A percentile compares a stretch with the other conserved stretches of the same genome.
phyloP scores from a whole-genome alignment of 352 stramenopile species.

The Phytophthora cactorum region DNA sequence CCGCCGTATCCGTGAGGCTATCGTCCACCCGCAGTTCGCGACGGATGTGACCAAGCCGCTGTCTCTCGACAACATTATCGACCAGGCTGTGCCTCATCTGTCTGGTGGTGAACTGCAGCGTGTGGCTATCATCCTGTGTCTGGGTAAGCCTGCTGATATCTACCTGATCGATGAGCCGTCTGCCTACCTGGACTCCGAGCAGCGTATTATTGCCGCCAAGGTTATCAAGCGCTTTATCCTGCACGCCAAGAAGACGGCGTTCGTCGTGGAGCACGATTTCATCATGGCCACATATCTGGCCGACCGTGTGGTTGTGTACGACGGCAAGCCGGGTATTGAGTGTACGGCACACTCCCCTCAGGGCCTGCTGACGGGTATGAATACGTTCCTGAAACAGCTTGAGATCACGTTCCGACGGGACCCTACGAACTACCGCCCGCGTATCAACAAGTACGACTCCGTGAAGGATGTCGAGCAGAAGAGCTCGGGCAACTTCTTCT shows the following conservation, averaged over 20 bases:
- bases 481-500: conserved; percentile 97
- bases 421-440: conserved; percentile 98
- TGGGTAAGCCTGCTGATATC: conserved; percentile 98
- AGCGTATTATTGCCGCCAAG: conserved; percentile 98
- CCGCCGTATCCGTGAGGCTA: conserved; percentile 97
- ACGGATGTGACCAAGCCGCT: conserved; percentile 99
- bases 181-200: conserved; percentile 99
- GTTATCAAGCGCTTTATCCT: conserved; percentile 99
- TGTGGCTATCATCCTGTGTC: conserved; percentile 97
- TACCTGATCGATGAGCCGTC: conserved; percentile 99
- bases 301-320: conserved; percentile 96
- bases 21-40: conserved; percentile 99
- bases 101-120: conserved; percentile 99
- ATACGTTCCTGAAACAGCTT: conserved; percentile 99
- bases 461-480: conserved; percentile 99
- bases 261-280: conserved; percentile 99
- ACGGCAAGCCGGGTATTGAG: conserved; percentile 96
- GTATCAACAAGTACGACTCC: conserved; percentile 96
- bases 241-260: conserved; percentile 99
- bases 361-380: conserved; percentile 98
- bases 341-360: conserved; percentile 96
- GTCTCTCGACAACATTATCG: conserved; percentile 98
- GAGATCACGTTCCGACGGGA: conserved; percentile 99
- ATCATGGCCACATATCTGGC: conserved; percentile 99
- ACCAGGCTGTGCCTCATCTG: conserved; percentile 98